A percentile compares a stretch with the other conserved stretches of the same genome.
These are phyloP conservation scores for Aaosphaeria pasadenensis DNA, from an alignment of 2,329 filamentous ascomycete species.

Conservation along the genomic window DNA sequence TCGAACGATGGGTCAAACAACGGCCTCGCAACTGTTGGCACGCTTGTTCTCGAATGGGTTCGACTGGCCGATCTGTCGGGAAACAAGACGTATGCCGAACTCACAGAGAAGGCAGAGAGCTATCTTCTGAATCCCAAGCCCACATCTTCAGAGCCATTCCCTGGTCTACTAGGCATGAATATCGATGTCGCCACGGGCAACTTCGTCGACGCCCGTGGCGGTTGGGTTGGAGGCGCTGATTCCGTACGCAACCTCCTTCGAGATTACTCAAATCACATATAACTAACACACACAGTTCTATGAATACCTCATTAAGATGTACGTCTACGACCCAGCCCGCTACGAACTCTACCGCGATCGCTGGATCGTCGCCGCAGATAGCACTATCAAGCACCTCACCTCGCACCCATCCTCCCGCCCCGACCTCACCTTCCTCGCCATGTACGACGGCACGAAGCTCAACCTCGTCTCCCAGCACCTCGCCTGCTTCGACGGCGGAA, in stretches of 20 bases:
- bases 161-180: constrained; percentile 69
- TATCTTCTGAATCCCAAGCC: constrained; percentile 69
- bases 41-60: constrained; percentile 81
- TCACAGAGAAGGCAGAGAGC: constrained; percentile 65
- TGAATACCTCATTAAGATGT: constrained; percentile 92
- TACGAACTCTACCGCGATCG: constrained; percentile 66
- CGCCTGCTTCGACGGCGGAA: constrained; percentile 81
- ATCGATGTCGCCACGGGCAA: constrained; percentile 63
- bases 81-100: constrained; percentile 61
- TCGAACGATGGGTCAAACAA: constrained; percentile 55
- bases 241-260: constrained; percentile 35
- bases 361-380: constrained; percentile 74
- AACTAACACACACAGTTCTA: constrained; percentile 54
- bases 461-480: constrained; percentile 49
- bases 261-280: no score
- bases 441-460: constrained; percentile 49
- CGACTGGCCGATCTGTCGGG: constrained; percentile 73
- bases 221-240: constrained; percentile 75
- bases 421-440: constrained; percentile 70
- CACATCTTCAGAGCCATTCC: constrained; percentile 65
- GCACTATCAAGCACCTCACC: constrained; percentile 67
- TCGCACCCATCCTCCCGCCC: constrained; percentile 65
- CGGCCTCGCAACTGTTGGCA: constrained; percentile 73
- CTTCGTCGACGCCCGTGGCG: constrained; percentile 66
- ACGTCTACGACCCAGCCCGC: constrained; percentile 66